Conservation (phyloP, 2,329 filamentous ascomycete species). For the Alternaria brassicicola region DNA sequence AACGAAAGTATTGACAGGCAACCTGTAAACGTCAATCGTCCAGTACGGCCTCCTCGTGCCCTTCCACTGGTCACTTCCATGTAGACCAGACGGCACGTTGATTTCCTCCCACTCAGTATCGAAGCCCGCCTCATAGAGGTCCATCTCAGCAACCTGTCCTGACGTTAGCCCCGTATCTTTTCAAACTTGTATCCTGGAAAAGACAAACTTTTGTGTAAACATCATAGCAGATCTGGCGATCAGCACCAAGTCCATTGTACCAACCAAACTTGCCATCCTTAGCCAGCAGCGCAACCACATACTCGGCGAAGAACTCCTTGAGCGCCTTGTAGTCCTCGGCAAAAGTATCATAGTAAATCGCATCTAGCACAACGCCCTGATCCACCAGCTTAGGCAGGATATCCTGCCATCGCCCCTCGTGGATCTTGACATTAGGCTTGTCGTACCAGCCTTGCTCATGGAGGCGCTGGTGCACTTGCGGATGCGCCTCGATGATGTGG, state of each 20-base stretch:
- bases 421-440: conserved; percentile 63
- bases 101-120: conserved; percentile 48
- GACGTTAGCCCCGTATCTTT: conserved; percentile 7
- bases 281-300: conserved; percentile 44
- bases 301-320: conserved; percentile 47
- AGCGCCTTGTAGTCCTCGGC: conserved; percentile 48
- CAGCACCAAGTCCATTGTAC: conserved; percentile 48
- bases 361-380: conserved; percentile 75
- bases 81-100: conserved; percentile 39
- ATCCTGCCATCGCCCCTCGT: conserved; percentile 81
- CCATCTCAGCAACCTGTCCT: conserved; percentile 43
- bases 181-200: neutral
- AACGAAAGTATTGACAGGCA: conserved; percentile 46
- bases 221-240: conserved; percentile 50
- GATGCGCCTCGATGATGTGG: conserved; percentile 87
- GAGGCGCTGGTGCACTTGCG: conserved; percentile 73
- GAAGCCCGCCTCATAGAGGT: conserved; percentile 46
- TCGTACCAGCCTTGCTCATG: conserved; percentile 71
- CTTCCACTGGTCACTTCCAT: conserved; percentile 45
- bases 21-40: conserved; percentile 46
- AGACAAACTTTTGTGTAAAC: conserved; percentile 46
- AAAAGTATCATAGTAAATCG: conserved; percentile 57
- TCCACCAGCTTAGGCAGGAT: conserved; percentile 71
- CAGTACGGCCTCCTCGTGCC: conserved; percentile 46
- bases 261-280: conserved; percentile 45